phyloP scores from a whole-genome alignment of 306 rosid genomes.

The Acacia confusa region DNA sequence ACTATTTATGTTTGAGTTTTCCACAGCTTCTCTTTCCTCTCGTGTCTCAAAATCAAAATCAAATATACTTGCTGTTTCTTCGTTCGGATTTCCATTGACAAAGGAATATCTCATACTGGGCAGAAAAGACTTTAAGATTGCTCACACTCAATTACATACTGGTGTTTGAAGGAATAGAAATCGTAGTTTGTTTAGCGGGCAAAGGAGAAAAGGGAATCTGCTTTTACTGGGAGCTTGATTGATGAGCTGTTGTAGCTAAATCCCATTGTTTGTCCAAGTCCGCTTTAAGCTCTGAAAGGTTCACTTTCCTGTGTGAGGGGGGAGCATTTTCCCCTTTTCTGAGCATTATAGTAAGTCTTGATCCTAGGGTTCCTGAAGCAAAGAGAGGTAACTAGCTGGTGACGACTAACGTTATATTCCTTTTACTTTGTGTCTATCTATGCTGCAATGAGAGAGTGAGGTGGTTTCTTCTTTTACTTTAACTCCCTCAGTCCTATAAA shows the following conservation, averaged over 20 bases:
- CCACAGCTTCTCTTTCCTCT: constrained; percentile 26
- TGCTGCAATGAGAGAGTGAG: constrained; percentile 42
- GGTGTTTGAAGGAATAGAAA: constrained; percentile 43
- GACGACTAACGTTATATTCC: constrained; percentile 61
- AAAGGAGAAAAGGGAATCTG: constrained; percentile 91
- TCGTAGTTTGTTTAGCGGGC: constrained; percentile 33
- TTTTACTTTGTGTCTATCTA: constrained; percentile 51
- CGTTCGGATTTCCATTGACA: constrained; percentile 10
- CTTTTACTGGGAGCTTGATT: constrained; percentile 57
- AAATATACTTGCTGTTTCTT: constrained; percentile 20
- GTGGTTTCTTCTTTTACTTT: constrained; percentile 72
- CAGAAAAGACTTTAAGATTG: constrained; percentile 30
- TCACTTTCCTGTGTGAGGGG: constrained; percentile 69
- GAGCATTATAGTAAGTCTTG: constrained; percentile 41
- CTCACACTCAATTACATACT: constrained; percentile 39
- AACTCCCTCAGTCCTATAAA: constrained; percentile 54
- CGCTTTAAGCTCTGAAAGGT: constrained; percentile 84
- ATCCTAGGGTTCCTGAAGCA: constrained; percentile 51
- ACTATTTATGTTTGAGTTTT: constrained; percentile 41
- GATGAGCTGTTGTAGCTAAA: constrained; percentile 79
- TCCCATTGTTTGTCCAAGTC: constrained; percentile 61
- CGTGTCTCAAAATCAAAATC: constrained; percentile 36
- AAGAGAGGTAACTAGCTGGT: constrained; percentile 36
- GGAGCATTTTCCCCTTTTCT: constrained; percentile 34
- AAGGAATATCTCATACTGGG: background rate